Evolutionary conservation across 2,329 filamentous ascomycete genomes (phyloP).

Genomic region (Conoideocrella luteorostrata): DNA sequence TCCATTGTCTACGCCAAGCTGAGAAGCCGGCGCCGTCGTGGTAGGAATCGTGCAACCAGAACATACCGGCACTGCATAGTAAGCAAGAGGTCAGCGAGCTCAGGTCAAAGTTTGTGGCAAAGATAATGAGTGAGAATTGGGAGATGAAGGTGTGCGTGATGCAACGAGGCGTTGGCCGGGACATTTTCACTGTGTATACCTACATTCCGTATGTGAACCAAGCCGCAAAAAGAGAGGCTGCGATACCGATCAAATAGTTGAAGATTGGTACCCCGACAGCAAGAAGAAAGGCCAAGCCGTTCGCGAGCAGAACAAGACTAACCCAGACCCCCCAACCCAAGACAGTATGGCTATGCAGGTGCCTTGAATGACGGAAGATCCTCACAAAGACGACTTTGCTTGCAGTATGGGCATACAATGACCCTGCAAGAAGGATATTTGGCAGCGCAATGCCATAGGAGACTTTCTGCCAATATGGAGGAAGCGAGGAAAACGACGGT

Average conservation of each 20-base stretch:
- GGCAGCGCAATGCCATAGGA: conserved; percentile 44
- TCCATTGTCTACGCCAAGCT: conserved; percentile 30
- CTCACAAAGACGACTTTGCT: conserved; percentile 45
- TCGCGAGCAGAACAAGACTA: conserved; percentile 37
- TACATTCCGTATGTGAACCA: conserved; percentile 48
- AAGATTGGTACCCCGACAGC: conserved; percentile 46
- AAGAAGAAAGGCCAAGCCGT: conserved; percentile 35
- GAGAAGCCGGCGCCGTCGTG: conserved; percentile 32
- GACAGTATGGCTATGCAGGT: conserved; percentile 40
- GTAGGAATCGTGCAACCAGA: conserved; percentile 45
- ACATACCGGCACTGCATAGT: conserved; percentile 34
- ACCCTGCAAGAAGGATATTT: conserved; percentile 43
- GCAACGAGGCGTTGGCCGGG: too few relatives aligned
- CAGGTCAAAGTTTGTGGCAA: too few relatives aligned
- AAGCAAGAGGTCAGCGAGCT: neutral
- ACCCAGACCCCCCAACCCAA: conserved; percentile 42
- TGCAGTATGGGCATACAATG: conserved; percentile 44
- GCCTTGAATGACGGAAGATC: conserved; percentile 37
- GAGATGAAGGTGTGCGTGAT: too few relatives aligned
- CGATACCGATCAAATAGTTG: conserved; percentile 45
- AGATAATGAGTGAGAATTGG: too few relatives aligned
- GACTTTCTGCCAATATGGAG: conserved; percentile 39
- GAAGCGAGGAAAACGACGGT: conserved; percentile 41
- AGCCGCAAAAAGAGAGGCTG: conserved; percentile 42
- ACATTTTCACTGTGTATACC: too few relatives aligned